Evolutionary conservation across 192 early-diverging fungal genomes (phyloP).

Genomic region (Gigaspora rosea): DNA sequence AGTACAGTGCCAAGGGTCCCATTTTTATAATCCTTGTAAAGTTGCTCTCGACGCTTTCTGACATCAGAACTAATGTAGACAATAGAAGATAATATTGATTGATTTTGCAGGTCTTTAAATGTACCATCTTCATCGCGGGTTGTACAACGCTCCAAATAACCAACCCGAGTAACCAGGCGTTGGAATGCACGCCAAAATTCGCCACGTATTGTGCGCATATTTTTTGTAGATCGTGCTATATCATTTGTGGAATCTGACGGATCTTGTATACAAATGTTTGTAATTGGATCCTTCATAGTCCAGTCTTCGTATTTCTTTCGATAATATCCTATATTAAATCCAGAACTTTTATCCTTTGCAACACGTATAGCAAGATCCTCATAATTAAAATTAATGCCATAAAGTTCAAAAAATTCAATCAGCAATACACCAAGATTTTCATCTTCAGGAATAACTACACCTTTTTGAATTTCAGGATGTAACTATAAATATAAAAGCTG

Average conservation of each 20-base stretch:
- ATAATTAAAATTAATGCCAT: slow-evolving; percentile 80
- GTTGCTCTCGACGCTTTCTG: not conserved
- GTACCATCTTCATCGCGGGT: not conserved
- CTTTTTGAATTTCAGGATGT: slow-evolving; percentile 75
- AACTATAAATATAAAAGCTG: slow-evolving; percentile 47
- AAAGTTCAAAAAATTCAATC: slow-evolving; percentile 92
- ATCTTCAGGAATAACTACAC: slow-evolving; percentile 54
- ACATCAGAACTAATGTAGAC: not conserved
- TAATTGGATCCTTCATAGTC: not conserved
- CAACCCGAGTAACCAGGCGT: slow-evolving; percentile 6
- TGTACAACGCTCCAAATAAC: not conserved
- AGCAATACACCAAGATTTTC: slow-evolving; percentile 87
- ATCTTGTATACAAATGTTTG: slow-evolving; percentile 20
- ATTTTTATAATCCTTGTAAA: not conserved
- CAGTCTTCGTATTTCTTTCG: not conserved
- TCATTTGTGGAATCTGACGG: slow-evolving; percentile 3
- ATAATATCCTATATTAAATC: slow-evolving; percentile 34
- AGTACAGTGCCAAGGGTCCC: not conserved
- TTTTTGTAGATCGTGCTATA: slow-evolving; percentile 11
- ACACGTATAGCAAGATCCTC: slow-evolving; percentile 65
- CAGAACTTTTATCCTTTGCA: slow-evolving; percentile 56
- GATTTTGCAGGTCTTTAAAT: not conserved
- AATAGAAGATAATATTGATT: slow-evolving; percentile 10
- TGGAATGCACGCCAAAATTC: slow-evolving; percentile 1
- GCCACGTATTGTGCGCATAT: not conserved